Base-by-base conservation (phyloP, 306 rosid species). In the Fagus crenata region DNA sequence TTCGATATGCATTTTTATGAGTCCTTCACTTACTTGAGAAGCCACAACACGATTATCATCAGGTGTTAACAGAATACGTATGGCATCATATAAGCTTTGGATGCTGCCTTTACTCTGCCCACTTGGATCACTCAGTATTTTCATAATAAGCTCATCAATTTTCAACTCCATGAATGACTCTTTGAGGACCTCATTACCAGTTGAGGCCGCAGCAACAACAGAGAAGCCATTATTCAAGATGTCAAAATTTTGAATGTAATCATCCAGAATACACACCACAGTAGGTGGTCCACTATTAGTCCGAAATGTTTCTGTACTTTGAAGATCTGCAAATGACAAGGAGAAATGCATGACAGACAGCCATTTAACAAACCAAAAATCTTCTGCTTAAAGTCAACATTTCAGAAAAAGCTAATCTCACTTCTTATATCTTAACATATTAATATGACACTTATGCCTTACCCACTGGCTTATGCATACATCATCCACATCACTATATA, bases 21-120 rank as follows among this genome's bases (percentile, higher is more conserved):
- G 14, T 2, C 68, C 22, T 56, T 11, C 17, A 83, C 96, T 81
- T 82, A 95, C 98, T 81, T 95, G 97, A 58, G 98, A 95, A 78
- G 98, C 98, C 73, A 95, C 84, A 68, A 95, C 97, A 37, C 98
- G 93, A 77, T 85, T 78, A 75, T 95, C 98, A 74, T 95, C 98
- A 9, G 97, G 90, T 1, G 96, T 89, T 56, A 95, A 82, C 79
- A 95, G 89, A 72, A 85, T 82, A 67, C 92, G 83, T 73, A 92
- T 87, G 37, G 96, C 87, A 49, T 92, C 97, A 76, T 90, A 95
- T 76, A 95, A 72, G 63, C 87, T 86, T 54, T 72, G 88, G 68
- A 90, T 68, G 65, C 85, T 78, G 59, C 76, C 73, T 13, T 82
- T 80, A 80, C 76, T 85, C 74, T 81, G 82, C 35, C 71, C 60